Percentiles rank a stretch among this genome's conserved stretches.
Conservation (phyloP, 352 stramenopile species). For the Hyaloperonospora brassicae region DNA sequence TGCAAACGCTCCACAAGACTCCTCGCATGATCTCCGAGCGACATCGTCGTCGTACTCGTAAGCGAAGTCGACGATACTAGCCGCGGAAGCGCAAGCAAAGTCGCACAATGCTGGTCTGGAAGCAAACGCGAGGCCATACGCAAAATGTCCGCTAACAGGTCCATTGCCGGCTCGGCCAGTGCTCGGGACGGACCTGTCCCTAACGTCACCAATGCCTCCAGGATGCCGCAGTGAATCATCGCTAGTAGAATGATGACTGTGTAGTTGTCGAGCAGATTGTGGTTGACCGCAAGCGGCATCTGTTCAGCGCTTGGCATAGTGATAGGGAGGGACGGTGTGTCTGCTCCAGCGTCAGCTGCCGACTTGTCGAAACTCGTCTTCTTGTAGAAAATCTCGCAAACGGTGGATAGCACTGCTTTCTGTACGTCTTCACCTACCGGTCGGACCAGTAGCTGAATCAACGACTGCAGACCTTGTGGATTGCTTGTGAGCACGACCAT, state of each 20-base stretch:
- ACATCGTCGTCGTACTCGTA: slow-evolving; percentile 60
- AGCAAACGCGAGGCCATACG: slow-evolving; percentile 77
- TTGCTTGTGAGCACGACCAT: slow-evolving; percentile 84
- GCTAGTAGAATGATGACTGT: slow-evolving; percentile 77
- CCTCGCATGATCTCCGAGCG: slow-evolving; percentile 60
- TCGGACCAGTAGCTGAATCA: slow-evolving; percentile 82
- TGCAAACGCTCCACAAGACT: slow-evolving; percentile 67
- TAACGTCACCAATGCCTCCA: slow-evolving; percentile 78
- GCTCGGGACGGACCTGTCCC: slow-evolving; percentile 62
- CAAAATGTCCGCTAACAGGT: slow-evolving; percentile 74
- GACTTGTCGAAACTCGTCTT: slow-evolving; percentile 75
- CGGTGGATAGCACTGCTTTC: slow-evolving; percentile 80
- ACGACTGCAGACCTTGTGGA: slow-evolving; percentile 75
- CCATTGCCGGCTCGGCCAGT: slow-evolving; percentile 77
- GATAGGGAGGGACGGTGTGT: slow-evolving; percentile 51
- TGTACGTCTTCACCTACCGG: slow-evolving; percentile 85
- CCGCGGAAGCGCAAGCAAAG: slow-evolving; percentile 65
- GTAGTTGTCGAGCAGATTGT: slow-evolving; percentile 87
- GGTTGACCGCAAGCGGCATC: slow-evolving; percentile 48
- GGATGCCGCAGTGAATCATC: slow-evolving; percentile 80
- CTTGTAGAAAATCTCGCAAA: slow-evolving; percentile 88
- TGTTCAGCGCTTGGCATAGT: slow-evolving; percentile 61
- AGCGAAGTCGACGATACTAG: slow-evolving; percentile 75
- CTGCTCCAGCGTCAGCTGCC: slow-evolving; percentile 26
- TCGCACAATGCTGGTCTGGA: slow-evolving; percentile 77